phyloP scores from a whole-genome alignment of 371 early-diverging fungal genomes.

The Mortierella polycephala region DNA sequence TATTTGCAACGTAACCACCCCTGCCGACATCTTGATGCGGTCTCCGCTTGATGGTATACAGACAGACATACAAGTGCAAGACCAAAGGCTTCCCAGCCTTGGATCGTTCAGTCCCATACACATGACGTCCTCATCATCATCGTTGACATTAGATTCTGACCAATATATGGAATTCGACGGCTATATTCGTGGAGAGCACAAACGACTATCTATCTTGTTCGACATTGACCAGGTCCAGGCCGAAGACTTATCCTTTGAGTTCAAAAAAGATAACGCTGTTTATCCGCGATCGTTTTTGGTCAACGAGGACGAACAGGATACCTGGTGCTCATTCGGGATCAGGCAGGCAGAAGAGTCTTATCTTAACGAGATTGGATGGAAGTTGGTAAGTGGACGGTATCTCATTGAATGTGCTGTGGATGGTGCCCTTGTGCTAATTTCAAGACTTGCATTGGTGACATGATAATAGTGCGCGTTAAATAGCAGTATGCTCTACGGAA shows the following conservation, averaged over 20 bases:
- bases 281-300: slow-evolving; percentile 36
- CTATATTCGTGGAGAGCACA: slow-evolving; percentile 18
- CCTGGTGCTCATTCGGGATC: slow-evolving; percentile 23
- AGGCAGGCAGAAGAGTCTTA: slow-evolving; percentile 43
- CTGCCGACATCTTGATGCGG: no score
- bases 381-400: slow-evolving; percentile 21
- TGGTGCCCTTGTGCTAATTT: neutral
- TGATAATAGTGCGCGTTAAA: slow-evolving; percentile 31
- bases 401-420: neutral
- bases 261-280: slow-evolving; percentile 42
- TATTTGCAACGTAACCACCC: no score
- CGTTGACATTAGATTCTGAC: neutral
- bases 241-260: slow-evolving; percentile 18
- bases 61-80: no score
- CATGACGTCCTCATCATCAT: neutral
- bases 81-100: slow-evolving; percentile 10
- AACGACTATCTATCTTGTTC: slow-evolving; percentile 1
- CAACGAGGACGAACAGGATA: slow-evolving; percentile 1
- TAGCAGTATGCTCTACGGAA: slow-evolving; percentile 13
- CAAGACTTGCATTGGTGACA: neutral
- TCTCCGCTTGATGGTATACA: no score
- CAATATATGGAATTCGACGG: slow-evolving; percentile 29
- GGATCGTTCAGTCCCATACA: slow-evolving; percentile 1
- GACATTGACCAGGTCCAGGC: slow-evolving; percentile 17
- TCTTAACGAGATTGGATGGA: slow-evolving; percentile 52